A percentile compares a stretch with the other conserved stretches of the same genome.
Evolutionary conservation across 352 stramenopile species (phyloP).

Genomic region (Phytophthora pistaciae): DNA sequence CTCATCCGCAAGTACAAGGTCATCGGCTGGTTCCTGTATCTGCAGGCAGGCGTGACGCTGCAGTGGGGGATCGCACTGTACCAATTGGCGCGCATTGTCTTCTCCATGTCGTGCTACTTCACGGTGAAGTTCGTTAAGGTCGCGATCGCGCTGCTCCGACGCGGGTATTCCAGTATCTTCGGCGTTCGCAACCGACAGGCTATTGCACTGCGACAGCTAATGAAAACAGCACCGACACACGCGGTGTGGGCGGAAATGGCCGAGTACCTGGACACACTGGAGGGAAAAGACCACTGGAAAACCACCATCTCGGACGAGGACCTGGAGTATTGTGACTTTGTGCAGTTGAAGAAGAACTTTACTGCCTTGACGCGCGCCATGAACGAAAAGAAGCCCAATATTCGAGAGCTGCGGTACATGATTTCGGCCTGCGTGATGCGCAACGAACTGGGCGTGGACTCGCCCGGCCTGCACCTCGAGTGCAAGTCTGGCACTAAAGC

Average conservation of each 20-base stretch:
- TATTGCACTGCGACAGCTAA: conserved; percentile 56
- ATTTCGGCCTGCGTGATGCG: conserved; percentile 72
- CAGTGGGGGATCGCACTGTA: conserved; percentile 79
- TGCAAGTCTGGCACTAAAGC: conserved; percentile 73
- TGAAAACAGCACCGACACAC: conserved; percentile 63
- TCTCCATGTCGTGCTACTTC: conserved; percentile 68
- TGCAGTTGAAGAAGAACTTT: conserved; percentile 53
- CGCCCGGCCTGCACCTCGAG: conserved; percentile 61
- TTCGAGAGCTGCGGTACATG: conserved; percentile 70
- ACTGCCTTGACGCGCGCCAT: conserved; percentile 40
- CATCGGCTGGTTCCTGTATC: conserved; percentile 67
- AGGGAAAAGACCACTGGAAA: conserved; percentile 74
- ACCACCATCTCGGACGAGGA: conserved; percentile 53
- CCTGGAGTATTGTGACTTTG: conserved; percentile 73
- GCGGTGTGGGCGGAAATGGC: conserved; percentile 70
- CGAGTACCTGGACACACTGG: conserved; percentile 63
- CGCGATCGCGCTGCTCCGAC: conserved; percentile 32
- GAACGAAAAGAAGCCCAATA: conserved; percentile 37
- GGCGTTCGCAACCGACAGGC: conserved; percentile 62
- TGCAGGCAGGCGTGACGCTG: conserved; percentile 65
- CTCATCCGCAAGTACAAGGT: conserved; percentile 68
- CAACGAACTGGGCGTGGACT: conserved; percentile 72
- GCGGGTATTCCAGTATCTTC: conserved; percentile 47
- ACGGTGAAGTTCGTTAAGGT: conserved; percentile 67
- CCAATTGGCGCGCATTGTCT: conserved; percentile 63